Evolutionary conservation across 2,329 filamentous ascomycete species (phyloP), one percentile per base, ranked within the genome.

Genomic region (Xylaria sp.): DNA sequence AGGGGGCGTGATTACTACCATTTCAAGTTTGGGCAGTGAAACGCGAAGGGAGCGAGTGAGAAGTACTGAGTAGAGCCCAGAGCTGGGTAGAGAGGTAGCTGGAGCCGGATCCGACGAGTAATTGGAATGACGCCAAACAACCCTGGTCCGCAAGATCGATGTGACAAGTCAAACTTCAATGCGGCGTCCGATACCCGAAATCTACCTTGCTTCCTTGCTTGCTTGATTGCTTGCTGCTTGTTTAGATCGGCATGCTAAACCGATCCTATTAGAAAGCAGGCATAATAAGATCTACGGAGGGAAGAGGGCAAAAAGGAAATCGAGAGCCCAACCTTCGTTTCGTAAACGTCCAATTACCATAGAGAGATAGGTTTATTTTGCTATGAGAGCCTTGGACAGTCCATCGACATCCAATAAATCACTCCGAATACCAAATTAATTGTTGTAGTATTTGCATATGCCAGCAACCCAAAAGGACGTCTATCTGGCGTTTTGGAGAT

Each of bases 101-200:
- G 61, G 44, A 60, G 37, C 60, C 13, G 34, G 34, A 67, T 60
- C 55, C 32, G 64, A 68, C 37, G 46, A 32, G 46, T 39, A 13
- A 28, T 54, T 41, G 41, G 54, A 46, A 50, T 28, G 23, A 34
- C 28, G 41, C 15, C 41, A 48, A 25, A 25, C 1, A n/a, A n/a
- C 50, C 56, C 37, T 25, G 3, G 39, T 41, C 25, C n/a, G 15
- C 28, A 20, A 56, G 61, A 62, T 61, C 56, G 50, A 68, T 44
- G 56, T 54, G 50, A 50, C 15, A 25, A 54, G 25, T 34, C 51
- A 56, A 48, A 18, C 48, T 56, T 61, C 32, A 50, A 41, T 28
- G 58, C 41, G 51, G 28, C 39, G 69, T 60, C 65, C 68, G 68
- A 71, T 71, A 71, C 64, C 71, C 71, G 69, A 73, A 67, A 69